Evolutionary conservation across 768 basidiomycete genomes (phyloP).

Genomic region (Termitomyces eurrhizus): DNA sequence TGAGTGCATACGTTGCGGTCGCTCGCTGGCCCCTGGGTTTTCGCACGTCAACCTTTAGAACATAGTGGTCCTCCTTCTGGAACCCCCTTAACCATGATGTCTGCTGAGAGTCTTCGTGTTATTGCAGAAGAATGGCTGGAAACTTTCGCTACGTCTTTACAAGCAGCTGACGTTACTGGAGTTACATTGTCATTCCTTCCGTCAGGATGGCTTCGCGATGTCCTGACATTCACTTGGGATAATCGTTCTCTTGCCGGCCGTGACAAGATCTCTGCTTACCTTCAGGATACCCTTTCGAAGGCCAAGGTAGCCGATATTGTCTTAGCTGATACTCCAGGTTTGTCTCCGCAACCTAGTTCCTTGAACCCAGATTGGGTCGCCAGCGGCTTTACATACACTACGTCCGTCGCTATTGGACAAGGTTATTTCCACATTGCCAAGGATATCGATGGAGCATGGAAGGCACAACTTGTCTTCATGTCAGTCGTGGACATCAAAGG

Average conservation of each 20-base stretch:
- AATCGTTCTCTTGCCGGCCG: slow-evolving; percentile 31
- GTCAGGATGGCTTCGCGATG: slow-evolving; percentile 37
- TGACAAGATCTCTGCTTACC: slow-evolving; percentile 29
- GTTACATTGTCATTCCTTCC: slow-evolving; percentile 26
- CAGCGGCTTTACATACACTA: slow-evolving; percentile 35
- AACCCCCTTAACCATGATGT: background rate
- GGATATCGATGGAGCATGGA: slow-evolving; percentile 24
- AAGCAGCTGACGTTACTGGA: slow-evolving; percentile 18
- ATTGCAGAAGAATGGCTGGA: slow-evolving; percentile 23
- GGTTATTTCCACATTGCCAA: slow-evolving; percentile 31
- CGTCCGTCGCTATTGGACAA: slow-evolving; percentile 24
- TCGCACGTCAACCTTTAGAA: background rate
- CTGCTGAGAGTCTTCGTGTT: background rate
- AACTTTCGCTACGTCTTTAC: slow-evolving; percentile 18
- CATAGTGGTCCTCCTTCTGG: background rate
- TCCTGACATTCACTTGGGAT: slow-evolving; percentile 42
- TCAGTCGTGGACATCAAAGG: slow-evolving; percentile 30
- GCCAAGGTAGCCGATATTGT: slow-evolving; percentile 23
- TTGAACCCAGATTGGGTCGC: slow-evolving; percentile 24
- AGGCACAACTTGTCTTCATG: slow-evolving; percentile 32
- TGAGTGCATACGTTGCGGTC: background rate
- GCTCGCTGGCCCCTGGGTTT: background rate
- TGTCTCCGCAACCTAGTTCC: slow-evolving; percentile 18
- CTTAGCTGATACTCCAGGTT: slow-evolving; percentile 21
- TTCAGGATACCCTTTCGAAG: slow-evolving; percentile 18